Conservation (phyloP, 176 grass and related monocot genomes). For the Oryza brachyantha region DNA sequence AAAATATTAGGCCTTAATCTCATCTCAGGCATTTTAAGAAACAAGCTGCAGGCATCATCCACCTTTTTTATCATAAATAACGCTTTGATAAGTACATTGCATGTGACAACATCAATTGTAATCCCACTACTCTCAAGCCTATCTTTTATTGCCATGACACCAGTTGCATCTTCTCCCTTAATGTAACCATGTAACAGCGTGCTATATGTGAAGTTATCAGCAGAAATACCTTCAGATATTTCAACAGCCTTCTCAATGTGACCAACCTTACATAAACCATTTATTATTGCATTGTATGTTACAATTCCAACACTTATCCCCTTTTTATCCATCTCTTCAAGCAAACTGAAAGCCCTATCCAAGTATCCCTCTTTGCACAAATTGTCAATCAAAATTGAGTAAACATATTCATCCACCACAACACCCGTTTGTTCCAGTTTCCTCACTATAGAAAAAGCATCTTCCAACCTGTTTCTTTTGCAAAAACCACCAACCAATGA, state of each 20-base stretch:
- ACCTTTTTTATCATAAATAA: constrained; percentile 62
- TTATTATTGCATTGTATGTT: constrained; percentile 67
- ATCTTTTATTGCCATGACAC: constrained; percentile 48
- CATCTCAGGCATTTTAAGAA: constrained; percentile 63
- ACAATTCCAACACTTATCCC: constrained; percentile 47
- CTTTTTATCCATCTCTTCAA: constrained; percentile 61
- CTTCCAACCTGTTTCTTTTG: constrained; percentile 64
- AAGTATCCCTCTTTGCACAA: constrained; percentile 61
- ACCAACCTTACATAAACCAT: constrained; percentile 75
- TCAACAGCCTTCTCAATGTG: constrained; percentile 51
- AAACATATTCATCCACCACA: constrained; percentile 60
- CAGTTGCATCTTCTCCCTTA: constrained; percentile 42
- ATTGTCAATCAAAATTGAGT: constrained; percentile 65
- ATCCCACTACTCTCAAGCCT: constrained; percentile 59
- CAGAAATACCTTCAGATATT: constrained; percentile 53
- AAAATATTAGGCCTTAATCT: constrained; percentile 58
- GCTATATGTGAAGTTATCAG: constrained; percentile 88
- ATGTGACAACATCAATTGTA: constrained; percentile 62
- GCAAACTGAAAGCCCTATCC: constrained; percentile 51
- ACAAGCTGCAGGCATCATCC: constrained; percentile 71
- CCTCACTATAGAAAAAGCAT: constrained; percentile 52
- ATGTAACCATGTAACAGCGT: constrained; percentile 74
- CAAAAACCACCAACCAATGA: constrained; percentile 69
- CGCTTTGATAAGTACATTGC: constrained; percentile 82
- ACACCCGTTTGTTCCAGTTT: constrained; percentile 58